phyloP scores from a whole-genome alignment of 2,329 filamentous ascomycete genomes.

The Pseudocercospora vitis region DNA sequence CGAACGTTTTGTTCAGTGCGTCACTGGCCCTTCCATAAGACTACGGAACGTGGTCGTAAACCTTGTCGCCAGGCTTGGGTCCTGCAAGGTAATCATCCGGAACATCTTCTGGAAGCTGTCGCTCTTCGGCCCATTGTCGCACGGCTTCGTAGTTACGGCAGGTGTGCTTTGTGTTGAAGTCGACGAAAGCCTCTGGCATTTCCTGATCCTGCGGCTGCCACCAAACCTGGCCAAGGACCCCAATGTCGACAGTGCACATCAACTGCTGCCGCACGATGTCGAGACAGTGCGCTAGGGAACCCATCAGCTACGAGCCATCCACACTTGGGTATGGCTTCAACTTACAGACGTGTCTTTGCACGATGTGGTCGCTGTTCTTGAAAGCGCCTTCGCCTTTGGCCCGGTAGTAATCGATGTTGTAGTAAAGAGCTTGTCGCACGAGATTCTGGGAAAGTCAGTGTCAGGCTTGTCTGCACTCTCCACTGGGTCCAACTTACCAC shows the following conservation, averaged over 20 bases:
- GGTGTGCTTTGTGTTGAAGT: slow-evolving; percentile 62
- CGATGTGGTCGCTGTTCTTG: slow-evolving; percentile 55
- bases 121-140: slow-evolving; percentile 54
- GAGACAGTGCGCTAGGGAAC: slow-evolving; percentile 56
- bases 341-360: slow-evolving; percentile 60
- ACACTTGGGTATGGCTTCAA: slow-evolving; percentile 16
- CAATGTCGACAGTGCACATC: slow-evolving; percentile 64
- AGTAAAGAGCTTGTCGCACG: slow-evolving; percentile 59
- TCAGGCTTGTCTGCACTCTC: not conserved
- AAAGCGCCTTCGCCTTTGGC: slow-evolving; percentile 55
- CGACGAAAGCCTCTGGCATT: slow-evolving; percentile 54
- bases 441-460: slow-evolving; percentile 49
- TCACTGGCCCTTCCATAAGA: not conserved
- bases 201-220: slow-evolving; percentile 44
- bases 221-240: slow-evolving; percentile 64
- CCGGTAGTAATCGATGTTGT: slow-evolving; percentile 62
- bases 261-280: slow-evolving; percentile 64
- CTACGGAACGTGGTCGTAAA: slow-evolving; percentile 21
- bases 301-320: too few species aligned
- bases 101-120: slow-evolving; percentile 52
- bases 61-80: slow-evolving; percentile 18
- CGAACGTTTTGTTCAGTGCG: too few species aligned
- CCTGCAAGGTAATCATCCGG: slow-evolving; percentile 24
- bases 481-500: slow-evolving; percentile 34
- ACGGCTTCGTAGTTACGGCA: slow-evolving; percentile 60